Evolutionary conservation across 192 early-diverging fungal genomes (phyloP), one percentile per base, ranked within the genome.

Genomic region (Phycomyces blakesleeanus): DNA sequence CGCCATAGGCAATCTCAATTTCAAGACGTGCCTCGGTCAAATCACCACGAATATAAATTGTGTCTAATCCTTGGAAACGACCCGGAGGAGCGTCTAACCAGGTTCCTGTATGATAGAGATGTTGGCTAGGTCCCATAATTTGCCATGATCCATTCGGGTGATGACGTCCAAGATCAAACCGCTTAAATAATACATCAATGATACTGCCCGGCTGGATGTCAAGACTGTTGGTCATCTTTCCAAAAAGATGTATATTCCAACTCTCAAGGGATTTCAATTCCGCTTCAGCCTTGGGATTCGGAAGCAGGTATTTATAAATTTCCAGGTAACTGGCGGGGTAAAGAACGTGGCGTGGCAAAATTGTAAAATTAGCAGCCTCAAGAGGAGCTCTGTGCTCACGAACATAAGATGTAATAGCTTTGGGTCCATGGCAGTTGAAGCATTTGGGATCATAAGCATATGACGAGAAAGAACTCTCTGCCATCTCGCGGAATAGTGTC

Each of bases 371-470:
- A 41, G 68, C 69, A 26, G 57, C 66, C 60, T 81, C 81, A 8
- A 85, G 63, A 16, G 66, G 41, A 16, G 37, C 44, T 7, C 75
- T 72, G 37, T 82, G 70, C 1, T 72, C 49, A 40, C 73, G 77
- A 5, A 82, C 83, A 67, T 85, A 85, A 0, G 61, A 68, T n/a
- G 83, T 82, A 24, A 85, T 79, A 1, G 78, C 81, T 34, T 76
- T 80, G 24, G 80, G 80, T 1, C 83, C 83, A n/a, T 76, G 72
- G 38, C 83, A 85, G 47, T 82, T 85, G 67, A 85, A 85, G 52
- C 83, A 85, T 40, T 67, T 58, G 9, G 78, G 71, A 41, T 80
- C 64, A 60, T 82, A 85, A 27, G 74, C 74, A 25, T 73, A 66
- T 6, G 77, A 61, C 1, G 78, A 77, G 24, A 85, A 82, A 24